Percentiles rank a stretch among this genome's conserved stretches.
phyloP scores from a whole-genome alignment of 2,329 filamentous ascomycete genomes.

The Coniochaeta sp. region DNA sequence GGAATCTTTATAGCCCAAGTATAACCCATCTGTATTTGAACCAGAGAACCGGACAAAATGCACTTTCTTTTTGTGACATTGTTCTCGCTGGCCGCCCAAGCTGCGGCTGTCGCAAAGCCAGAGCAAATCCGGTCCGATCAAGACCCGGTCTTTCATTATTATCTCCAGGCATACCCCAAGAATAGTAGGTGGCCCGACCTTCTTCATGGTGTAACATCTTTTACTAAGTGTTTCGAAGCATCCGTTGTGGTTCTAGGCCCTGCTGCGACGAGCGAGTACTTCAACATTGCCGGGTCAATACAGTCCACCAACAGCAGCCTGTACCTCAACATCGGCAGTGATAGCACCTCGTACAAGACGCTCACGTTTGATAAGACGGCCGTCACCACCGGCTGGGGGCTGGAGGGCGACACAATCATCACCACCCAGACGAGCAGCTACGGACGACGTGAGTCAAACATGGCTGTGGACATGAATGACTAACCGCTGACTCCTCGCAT shows the following conservation, averaged over 20 bases:
- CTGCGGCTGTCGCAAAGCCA: slow-evolving; percentile 20
- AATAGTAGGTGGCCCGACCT: slow-evolving; percentile 21
- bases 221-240: slow-evolving; percentile 12
- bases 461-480: neutral
- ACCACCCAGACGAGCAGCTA: slow-evolving; percentile 33
- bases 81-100: neutral
- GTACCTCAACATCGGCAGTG: slow-evolving; percentile 39
- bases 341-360: slow-evolving; percentile 43
- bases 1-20: neutral
- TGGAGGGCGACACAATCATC: slow-evolving; percentile 38
- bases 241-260: slow-evolving; percentile 42
- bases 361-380: slow-evolving; percentile 33
- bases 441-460: slow-evolving; percentile 27
- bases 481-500: neutral
- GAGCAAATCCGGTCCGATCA: slow-evolving; percentile 42
- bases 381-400: slow-evolving; percentile 39
- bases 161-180: slow-evolving; percentile 37
- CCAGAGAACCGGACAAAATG: neutral
- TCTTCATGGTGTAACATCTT: neutral
- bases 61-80: neutral
- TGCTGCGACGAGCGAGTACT: slow-evolving; percentile 38
- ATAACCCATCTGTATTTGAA: neutral
- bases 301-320: slow-evolving; percentile 37
- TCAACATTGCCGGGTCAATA: slow-evolving; percentile 40
- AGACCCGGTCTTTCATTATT: slow-evolving; percentile 43